Evolutionary conservation across 768 basidiomycete genomes (phyloP).

Genomic region (Lentinus brumalis): DNA sequence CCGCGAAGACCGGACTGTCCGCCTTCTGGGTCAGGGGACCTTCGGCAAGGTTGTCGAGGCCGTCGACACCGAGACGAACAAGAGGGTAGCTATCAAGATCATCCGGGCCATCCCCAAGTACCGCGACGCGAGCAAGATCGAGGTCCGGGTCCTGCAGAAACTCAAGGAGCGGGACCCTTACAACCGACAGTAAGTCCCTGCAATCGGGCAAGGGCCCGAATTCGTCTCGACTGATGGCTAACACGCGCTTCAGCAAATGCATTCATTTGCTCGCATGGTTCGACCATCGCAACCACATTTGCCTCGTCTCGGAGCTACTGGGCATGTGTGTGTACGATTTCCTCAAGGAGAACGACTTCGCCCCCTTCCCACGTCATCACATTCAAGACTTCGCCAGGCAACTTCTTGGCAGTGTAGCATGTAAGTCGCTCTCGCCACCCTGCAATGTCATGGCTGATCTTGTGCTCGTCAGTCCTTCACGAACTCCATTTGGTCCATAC

Average conservation of each 20-base stretch:
- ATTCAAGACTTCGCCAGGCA: slow-evolving; percentile 96
- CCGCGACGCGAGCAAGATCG: slow-evolving; percentile 97
- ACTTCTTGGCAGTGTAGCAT: slow-evolving; percentile 89
- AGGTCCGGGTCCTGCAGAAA: slow-evolving; percentile 91
- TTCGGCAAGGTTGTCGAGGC: slow-evolving; percentile 99
- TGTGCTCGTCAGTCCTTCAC: slow-evolving; percentile 70
- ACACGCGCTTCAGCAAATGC: slow-evolving; percentile 73
- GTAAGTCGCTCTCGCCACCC: slow-evolving; percentile 51
- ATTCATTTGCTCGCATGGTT: slow-evolving; percentile 95
- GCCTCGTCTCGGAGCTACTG: slow-evolving; percentile 92
- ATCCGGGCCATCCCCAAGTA: slow-evolving; percentile 99
- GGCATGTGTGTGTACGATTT: slow-evolving; percentile 99
- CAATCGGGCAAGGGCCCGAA: neutral
- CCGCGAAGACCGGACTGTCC: slow-evolving; percentile 84
- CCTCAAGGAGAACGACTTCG: slow-evolving; percentile 96
- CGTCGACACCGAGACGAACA: slow-evolving; percentile 72
- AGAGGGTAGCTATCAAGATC: slow-evolving; percentile 94
- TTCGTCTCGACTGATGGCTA: neutral
- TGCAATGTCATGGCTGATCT: slow-evolving; percentile 19
- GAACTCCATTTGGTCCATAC: slow-evolving; percentile 92
- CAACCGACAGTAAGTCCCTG: slow-evolving; percentile 74
- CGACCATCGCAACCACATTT: slow-evolving; percentile 97
- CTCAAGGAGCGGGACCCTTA: slow-evolving; percentile 86
- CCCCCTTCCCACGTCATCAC: slow-evolving; percentile 93
- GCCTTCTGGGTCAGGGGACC: slow-evolving; percentile 93